Evolutionary conservation across 805 yeast genomes (phyloP), one percentile per base, ranked within the genome.

Genomic region (Wickerhamomyces bisporus): DNA sequence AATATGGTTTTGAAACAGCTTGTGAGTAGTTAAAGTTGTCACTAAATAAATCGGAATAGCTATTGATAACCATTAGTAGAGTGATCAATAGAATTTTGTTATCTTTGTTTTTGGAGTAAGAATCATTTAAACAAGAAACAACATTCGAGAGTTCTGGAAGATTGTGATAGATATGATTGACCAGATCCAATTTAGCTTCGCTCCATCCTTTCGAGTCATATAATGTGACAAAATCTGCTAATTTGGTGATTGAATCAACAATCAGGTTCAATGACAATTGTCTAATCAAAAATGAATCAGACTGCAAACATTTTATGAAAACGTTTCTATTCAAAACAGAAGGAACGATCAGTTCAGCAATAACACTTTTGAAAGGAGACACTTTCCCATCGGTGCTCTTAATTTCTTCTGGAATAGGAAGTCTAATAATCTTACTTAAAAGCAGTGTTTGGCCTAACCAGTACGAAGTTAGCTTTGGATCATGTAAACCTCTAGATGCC

Each of bases 361-460:
- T 64, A 2, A 65, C 48, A 2, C 53, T 35, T 20, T 50, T 48
- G 1, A 61, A 50, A 28, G 75, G 79, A 11, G 50, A 45, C 6
- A 36, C 35, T 12, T 46, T 15, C 4, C 49, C 50, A 36, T 57
- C 53, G 18, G 55, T 53, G 3, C 45, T 44, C 11, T 39, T 31
- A 27, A 68, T 56, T 6, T 60, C 57, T 10, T 43, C 45, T 0
- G 93, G 87, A 7, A 81, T 53, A 1, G 77, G 74, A 3, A 79
- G 48, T 21, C 69, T 67, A n/a, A 86, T 68, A 6, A 85, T 67
- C 40, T 77, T 75, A 1, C 79, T 68, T 32, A 81, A 61, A 3
- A 86, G 57, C 19, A 81, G 64, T 1, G 86, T 73, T 59, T 75
- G 82, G 7, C 93, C 84, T 33, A 87, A 68, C 88, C 94, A 89